Evolutionary conservation across 306 rosid genomes (phyloP), one percentile per base, ranked within the genome.

Genomic region (Fagus crenata): DNA sequence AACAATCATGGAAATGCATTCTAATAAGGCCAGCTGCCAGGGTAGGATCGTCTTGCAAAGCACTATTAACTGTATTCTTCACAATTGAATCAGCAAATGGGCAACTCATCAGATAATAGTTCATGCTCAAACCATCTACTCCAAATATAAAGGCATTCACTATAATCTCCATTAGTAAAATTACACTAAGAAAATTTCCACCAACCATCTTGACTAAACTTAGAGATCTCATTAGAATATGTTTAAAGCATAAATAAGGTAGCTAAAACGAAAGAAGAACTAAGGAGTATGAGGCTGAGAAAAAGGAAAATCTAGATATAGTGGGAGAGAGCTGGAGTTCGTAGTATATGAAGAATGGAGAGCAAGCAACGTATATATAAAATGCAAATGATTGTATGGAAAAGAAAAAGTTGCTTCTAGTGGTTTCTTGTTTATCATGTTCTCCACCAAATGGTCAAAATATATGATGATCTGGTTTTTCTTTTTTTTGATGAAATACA

Each of bases 1-100:
- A 92, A 83, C 96, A 92, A 54, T 92, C 97, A 46, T 90, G 97
- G 84, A 92, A 92, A 58, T 92, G 96, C 97, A 92, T 89, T 84
- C 97, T 85, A 33, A 92, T 7, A 13, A 92, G 96, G 67, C 37
- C 89, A 54, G 92, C 96, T 7, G 97, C 96, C 0, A 92, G 78
- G 9, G 90, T 85, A 14, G 91, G 93, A 86, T 91, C 92, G 40
- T 71, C 74, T 33, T 88, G 81, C 76, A 91, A 56, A 67, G 97
- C 93, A 74, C 83, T 73, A 31, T 49, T 81, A 28, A 91, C 86
- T 1, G 68, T 85, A 58, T 75, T 73, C 87, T 77, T 81, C 46
- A 91, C 90, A 64, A 85, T 73, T 2, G 69, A 77, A 2, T 91
- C 97, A 8, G 76, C 82, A 17, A 86, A 69, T 6, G 93, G 97